Evolutionary conservation across 768 basidiomycete species (phyloP).

Genomic region (Leucocoprinus leucothites): DNA sequence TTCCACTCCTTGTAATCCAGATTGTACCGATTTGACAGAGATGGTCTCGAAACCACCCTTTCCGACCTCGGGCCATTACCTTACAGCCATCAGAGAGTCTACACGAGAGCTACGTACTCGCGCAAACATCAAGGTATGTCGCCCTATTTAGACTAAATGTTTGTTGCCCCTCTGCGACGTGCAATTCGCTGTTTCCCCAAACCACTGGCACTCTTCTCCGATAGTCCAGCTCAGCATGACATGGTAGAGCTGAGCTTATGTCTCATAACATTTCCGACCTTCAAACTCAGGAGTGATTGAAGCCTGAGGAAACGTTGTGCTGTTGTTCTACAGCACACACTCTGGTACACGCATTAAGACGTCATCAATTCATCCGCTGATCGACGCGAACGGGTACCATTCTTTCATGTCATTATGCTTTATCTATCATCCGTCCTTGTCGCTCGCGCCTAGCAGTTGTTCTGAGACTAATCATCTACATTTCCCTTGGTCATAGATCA

Average conservation of each 20-base stretch:
- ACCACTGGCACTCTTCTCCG: too few species aligned
- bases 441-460: not conserved
- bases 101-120: constrained; percentile 43
- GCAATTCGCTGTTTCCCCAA: too few species aligned
- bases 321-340: not conserved
- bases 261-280: too few species aligned
- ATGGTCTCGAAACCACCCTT: constrained; percentile 25
- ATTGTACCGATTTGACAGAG: too few species aligned
- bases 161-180: too few species aligned
- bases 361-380: not conserved
- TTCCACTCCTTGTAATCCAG: too few species aligned
- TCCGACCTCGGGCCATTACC: constrained; percentile 45
- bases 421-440: not conserved
- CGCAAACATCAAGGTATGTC: constrained; percentile 52
- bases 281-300: too few species aligned
- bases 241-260: too few species aligned
- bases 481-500: constrained; percentile 41
- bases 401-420: not conserved
- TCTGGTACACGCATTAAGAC: not conserved
- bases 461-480: too few species aligned
- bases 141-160: not conserved
- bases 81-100: constrained; percentile 53
- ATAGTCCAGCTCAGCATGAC: too few species aligned
- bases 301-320: not conserved
- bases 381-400: not conserved